Conservation (phyloP, 1,139 yeast species). For the Taphrina communis region DNA sequence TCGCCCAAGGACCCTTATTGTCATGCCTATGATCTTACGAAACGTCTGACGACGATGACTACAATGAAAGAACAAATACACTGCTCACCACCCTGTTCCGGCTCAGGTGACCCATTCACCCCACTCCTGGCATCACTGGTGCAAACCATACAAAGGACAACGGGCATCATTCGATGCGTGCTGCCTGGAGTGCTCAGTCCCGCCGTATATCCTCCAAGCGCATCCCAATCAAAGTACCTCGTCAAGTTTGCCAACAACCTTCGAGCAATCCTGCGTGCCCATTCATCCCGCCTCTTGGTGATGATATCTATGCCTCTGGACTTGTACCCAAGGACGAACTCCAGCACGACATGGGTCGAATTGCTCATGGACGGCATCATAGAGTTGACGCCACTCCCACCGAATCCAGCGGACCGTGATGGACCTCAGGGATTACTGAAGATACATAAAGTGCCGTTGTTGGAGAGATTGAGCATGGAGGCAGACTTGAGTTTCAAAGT, state of each 20-base stretch:
- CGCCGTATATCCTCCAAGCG: conserved; percentile 66
- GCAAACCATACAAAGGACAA: conserved; percentile 41
- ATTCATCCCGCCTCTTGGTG: conserved; percentile 59
- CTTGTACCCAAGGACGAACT: conserved; percentile 62
- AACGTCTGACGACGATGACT: conserved; percentile 36
- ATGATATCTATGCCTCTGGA: conserved; percentile 68
- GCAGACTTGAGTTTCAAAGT: conserved; percentile 42
- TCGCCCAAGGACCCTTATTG: conserved; percentile 42
- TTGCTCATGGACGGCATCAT: conserved; percentile 69
- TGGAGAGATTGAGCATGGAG: conserved; percentile 31
- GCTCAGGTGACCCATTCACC: conserved; percentile 36
- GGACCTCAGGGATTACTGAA: conserved; percentile 44
- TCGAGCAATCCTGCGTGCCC: conserved; percentile 61
- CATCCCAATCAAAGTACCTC: conserved; percentile 59
- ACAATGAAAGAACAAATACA: conserved; percentile 1
- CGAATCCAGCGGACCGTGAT: conserved; percentile 23
- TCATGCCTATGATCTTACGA: conserved; percentile 44
- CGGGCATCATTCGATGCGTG: conserved; percentile 63
- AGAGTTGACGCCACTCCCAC: conserved; percentile 73
- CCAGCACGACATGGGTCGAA: conserved; percentile 64
- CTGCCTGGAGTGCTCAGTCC: conserved; percentile 84
- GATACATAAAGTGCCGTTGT: conserved; percentile 41
- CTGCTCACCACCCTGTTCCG: conserved; percentile 28
- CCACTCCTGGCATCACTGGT: conserved; percentile 41
- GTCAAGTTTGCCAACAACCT: conserved; percentile 69